Evolutionary conservation across 768 basidiomycete species (phyloP).

Genomic region (Trametopsis cervina): DNA sequence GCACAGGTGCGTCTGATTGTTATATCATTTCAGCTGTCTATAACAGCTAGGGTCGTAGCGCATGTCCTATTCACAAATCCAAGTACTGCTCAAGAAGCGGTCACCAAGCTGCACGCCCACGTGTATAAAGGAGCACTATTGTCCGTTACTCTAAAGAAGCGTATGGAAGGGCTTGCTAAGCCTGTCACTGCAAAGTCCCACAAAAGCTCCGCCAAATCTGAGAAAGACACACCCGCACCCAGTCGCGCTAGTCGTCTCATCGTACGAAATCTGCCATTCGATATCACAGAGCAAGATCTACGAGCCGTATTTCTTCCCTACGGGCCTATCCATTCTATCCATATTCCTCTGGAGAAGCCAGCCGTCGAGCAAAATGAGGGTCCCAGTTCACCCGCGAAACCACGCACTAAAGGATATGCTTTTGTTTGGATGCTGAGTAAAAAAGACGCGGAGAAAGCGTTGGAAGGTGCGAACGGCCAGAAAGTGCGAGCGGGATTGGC

Average conservation of each 20-base stretch:
- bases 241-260: slow-evolving; percentile 79
- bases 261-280: slow-evolving; percentile 82
- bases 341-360: slow-evolving; percentile 51
- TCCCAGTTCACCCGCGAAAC: slow-evolving; percentile 2
- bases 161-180: slow-evolving; percentile 62
- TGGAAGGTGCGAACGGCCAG: slow-evolving; percentile 75
- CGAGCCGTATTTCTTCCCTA: slow-evolving; percentile 81
- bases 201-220: not conserved
- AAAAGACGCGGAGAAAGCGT: slow-evolving; percentile 77
- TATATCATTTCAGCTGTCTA: not conserved
- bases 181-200: slow-evolving; percentile 21
- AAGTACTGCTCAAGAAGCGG: slow-evolving; percentile 59
- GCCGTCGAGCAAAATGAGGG: slow-evolving; percentile 25
- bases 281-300: slow-evolving; percentile 79
- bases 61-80: slow-evolving; percentile 70
- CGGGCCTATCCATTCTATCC: slow-evolving; percentile 81
- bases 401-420: slow-evolving; percentile 73
- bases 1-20: slow-evolving; percentile 38
- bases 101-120: slow-evolving; percentile 82
- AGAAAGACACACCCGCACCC: slow-evolving; percentile 36
- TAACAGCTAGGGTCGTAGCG: slow-evolving; percentile 33
- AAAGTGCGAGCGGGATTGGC: slow-evolving; percentile 59
- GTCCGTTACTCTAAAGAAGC: slow-evolving; percentile 85
- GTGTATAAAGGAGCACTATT: slow-evolving; percentile 85
- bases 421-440: slow-evolving; percentile 91